These are phyloP conservation scores for Phytopythium aichiense DNA, from an alignment of 352 stramenopile species.

Conservation along the genomic window DNA sequence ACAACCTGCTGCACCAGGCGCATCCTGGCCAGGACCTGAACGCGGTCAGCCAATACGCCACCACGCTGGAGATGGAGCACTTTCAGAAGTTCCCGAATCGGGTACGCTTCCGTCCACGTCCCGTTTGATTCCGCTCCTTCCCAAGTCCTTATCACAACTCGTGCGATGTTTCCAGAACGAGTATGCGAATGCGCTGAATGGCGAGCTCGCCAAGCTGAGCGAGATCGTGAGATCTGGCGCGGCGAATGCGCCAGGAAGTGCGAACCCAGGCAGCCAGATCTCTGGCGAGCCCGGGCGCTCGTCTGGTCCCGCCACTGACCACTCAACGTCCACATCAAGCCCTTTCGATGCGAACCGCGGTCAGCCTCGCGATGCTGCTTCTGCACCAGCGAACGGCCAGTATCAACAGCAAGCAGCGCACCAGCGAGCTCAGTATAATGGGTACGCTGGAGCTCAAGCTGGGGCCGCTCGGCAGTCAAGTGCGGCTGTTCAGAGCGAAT, in stretches of 20 bases:
- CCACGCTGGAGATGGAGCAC: conserved; percentile 63
- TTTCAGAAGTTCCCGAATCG: conserved; percentile 36
- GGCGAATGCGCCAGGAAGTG: not conserved
- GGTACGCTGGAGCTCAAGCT: not conserved
- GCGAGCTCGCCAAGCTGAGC: conserved; percentile 64
- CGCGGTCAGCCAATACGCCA: conserved; percentile 50
- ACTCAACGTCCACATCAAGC: not conserved
- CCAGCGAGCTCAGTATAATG: not conserved
- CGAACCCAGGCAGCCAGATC: not conserved
- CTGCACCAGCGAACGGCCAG: not conserved
- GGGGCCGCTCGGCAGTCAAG: not conserved
- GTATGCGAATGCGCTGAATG: conserved; percentile 50
- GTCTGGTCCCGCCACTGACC: not conserved
- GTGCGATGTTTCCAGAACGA: conserved; percentile 24
- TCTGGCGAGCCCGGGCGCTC: not conserved
- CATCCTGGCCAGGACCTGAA: conserved; percentile 52
- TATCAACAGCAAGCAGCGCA: not conserved
- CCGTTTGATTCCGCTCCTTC: too few relatives aligned
- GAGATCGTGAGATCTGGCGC: conserved; percentile 29
- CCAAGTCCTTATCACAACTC: too few relatives aligned
- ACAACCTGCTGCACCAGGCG: conserved; percentile 37
- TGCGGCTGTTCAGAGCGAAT: not conserved
- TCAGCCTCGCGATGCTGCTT: not conserved
- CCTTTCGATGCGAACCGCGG: not conserved
- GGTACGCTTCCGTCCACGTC: conserved; percentile 19